Evolutionary conservation across 768 basidiomycete species (phyloP).

Genomic region (Calocybe indica): DNA sequence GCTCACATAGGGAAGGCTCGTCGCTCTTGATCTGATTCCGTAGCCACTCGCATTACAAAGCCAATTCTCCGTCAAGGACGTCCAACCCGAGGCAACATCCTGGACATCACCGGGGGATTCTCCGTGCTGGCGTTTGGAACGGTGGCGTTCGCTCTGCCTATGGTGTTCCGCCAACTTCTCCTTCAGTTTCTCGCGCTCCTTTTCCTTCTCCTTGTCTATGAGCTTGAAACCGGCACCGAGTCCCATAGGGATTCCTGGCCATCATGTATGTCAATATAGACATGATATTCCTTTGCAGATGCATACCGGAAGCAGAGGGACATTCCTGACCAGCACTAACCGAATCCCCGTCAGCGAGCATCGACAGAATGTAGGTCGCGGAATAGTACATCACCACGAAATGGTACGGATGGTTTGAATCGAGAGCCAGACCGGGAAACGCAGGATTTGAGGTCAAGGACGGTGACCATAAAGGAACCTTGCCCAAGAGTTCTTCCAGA

Average conservation of each 20-base stretch:
- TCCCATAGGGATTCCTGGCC: conserved; percentile 68
- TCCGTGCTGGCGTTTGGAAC: conserved; percentile 19
- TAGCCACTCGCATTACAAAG: conserved; percentile 41
- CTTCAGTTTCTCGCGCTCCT: conserved; percentile 29
- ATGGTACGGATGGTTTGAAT: conserved; percentile 66
- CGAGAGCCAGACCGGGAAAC: conserved; percentile 44
- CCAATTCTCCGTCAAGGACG: conserved; percentile 72
- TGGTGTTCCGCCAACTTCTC: conserved; percentile 24
- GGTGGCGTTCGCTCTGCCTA: conserved; percentile 33
- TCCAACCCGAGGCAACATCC: conserved; percentile 56
- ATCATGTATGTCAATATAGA: background rate
- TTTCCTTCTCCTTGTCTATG: conserved; percentile 39
- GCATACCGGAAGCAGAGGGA: conserved; percentile 65
- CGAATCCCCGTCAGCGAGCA: conserved; percentile 10
- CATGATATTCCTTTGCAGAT: background rate
- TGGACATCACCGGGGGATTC: conserved; percentile 27
- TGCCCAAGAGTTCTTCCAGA: conserved; percentile 63
- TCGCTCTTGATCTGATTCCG: conserved; percentile 19
- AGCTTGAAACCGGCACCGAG: conserved; percentile 73
- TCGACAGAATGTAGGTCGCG: background rate
- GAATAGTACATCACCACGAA: conserved; percentile 70
- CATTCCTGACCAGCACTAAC: conserved; percentile 67
- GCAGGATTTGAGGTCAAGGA: conserved; percentile 16
- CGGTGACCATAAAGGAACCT: conserved; percentile 39
- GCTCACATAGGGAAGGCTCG: conserved; percentile 37